These are phyloP conservation scores for Allium cepa DNA, from an alignment of 106 monocot genomes.

Conservation along the genomic window DNA sequence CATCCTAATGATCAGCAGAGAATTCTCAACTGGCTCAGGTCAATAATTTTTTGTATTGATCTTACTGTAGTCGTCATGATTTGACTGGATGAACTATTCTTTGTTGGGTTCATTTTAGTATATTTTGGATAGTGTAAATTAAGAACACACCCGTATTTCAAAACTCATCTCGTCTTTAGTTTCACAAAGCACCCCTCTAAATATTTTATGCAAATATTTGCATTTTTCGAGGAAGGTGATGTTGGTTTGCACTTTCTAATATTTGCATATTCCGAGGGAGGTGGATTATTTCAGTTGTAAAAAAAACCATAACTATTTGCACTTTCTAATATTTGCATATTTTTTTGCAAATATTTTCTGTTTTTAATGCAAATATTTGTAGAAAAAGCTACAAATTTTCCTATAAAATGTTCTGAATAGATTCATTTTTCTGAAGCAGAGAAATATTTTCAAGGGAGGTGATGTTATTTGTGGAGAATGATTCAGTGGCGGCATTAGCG, in stretches of 20 bases:
- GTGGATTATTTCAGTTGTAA: background rate
- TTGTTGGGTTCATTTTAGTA: background rate
- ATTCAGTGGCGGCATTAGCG: slow-evolving; percentile 95
- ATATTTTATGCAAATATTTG: too few species aligned
- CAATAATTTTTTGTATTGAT: background rate
- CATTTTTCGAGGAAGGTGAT: too few species aligned
- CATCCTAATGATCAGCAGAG: slow-evolving; percentile 83
- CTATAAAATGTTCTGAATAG: too few species aligned
- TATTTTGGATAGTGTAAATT: too few species aligned
- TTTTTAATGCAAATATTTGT: background rate
- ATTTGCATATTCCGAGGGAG: background rate
- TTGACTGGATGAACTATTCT: background rate
- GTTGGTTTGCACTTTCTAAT: too few species aligned
- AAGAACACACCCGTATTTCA: too few species aligned
- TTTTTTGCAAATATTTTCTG: background rate
- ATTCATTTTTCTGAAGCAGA: slow-evolving; percentile 20
- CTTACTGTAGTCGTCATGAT: background rate
- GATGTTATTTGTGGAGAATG: slow-evolving; percentile 88
- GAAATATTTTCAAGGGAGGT: slow-evolving; percentile 69
- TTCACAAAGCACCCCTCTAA: too few species aligned
- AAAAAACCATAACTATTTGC: too few species aligned
- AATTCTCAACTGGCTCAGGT: slow-evolving; percentile 82
- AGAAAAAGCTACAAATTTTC: too few species aligned
- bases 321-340: background rate
- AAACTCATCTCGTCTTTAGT: too few species aligned